Base-by-base conservation (phyloP, 306 rosid genomes). In the Vigna mungo region DNA sequence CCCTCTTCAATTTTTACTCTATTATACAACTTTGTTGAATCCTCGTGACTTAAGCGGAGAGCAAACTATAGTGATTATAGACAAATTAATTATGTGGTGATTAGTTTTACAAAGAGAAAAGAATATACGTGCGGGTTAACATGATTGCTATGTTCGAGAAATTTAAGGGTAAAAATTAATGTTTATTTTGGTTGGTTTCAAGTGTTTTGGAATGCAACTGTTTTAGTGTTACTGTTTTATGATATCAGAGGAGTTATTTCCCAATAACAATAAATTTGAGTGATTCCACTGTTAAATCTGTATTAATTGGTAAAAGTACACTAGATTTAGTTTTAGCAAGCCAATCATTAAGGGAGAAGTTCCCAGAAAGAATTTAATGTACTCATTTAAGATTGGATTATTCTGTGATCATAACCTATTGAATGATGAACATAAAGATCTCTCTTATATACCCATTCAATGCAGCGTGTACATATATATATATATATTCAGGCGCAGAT, bases 391-490 rank as follows among this genome's bases (percentile, higher is more conserved):
- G 20, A 9, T 8, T 20, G 34, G 11, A 51, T 48, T 9, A 15
- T 3, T 12, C 62, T 15, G 23, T 13, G 14, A 25, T 60, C 4
- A 10, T 53, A 65, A 21, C 20, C 34, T 55, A 43, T n/a, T 30
- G 7, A 56, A 43, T 18, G 16, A 17, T 44, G 14, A 49, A 76
- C 32, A 56, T 18, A 51, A 54, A 7, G 10, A 36, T 56, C 53
- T 77, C 23, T 77, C 75, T 77, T 70, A 46, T 47, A 73, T 69
- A 62, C 48, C 30, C 14, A 67, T 47, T 30, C 14, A 36, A 56
- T 68, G 41, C 15, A 69, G 36, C 65, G 4, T 21, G 12, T 36
- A 49, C 34, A 20, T 36, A 60, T 44, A 37, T 21, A 7, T 36
- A 49, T 21, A 20, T 36, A 60, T 44, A 37, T 68, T 43, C 23